Base-by-base conservation (phyloP, 345 rosid genomes). In the Dovyalis caffra region DNA sequence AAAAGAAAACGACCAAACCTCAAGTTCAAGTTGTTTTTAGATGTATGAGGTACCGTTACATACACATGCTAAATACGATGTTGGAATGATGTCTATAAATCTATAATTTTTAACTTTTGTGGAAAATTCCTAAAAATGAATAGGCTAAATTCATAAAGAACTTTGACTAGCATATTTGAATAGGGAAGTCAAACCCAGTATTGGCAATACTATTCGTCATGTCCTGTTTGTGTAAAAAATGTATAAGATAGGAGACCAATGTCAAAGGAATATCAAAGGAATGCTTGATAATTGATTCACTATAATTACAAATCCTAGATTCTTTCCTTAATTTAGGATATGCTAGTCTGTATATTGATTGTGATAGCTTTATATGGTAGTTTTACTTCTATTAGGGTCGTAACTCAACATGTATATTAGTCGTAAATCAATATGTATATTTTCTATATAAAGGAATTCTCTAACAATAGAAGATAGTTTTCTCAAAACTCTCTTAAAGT, bases 161-260 rank as follows among this genome's bases (percentile, higher is more conserved):
- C 9, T 38, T 29, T 29, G 43, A 28, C n/a, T 35, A 37, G 21
- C 33, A 68, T 35, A 29, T 53, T 77, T 32, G 35, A 51, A 16
- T 16, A 68, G 45, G 57, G 16, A 71, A 72, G 38, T 26, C 64
- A 76, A 76, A 85, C 90, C 87, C 76, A 94, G 97, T 93, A 94
- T 90, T 68, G 98, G 98, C 69, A 94, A 97, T 47, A 94, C 88
- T 72, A 94, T 92, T 84, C 97, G 80, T 94, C 90, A 81, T 87
- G 84, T 69, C 97, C 93, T 21, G 91, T 87, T 64, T 40, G 86
- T 29, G 87, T 83, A 84, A 94, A 84, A 86, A 88, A 94, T 66
- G 98, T 88, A 79, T 90, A 94, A 65, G 98, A 94, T 28, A 94
- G 90, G 62, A 92, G 95, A 75, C 98, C 98, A 32, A n/a, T n/a